Base-by-base conservation (phyloP, 306 rosid genomes). In the Boehmeria nivea region DNA sequence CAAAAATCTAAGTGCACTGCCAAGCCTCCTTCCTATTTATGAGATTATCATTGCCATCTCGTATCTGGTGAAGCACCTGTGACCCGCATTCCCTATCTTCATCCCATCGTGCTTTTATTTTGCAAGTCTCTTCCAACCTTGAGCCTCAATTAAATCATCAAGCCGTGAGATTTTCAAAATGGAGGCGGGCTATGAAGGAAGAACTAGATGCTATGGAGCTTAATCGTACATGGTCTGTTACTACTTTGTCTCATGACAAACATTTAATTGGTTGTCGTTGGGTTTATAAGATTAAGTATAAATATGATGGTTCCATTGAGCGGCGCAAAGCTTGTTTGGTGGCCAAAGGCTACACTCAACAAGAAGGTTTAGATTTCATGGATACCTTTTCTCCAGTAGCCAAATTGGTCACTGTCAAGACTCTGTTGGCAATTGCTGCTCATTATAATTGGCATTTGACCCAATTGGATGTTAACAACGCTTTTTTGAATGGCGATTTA, bases 301-400 rank as follows among this genome's bases (percentile, higher is more conserved):
- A 53, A 3, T 13, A 18, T 13, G 22, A 54, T 21, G 61, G 26
- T 0, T n/a, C 45, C 3, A 19, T 56, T 6, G 61, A 36, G 3
- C 16, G 17, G 9, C 6, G 12, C 6, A 49, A 49, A 21, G 33
- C 54, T 3, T 12, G 51, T 3, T 18, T 54, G 4, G 60, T 28
- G 9, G 40, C 60, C 12, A 18, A 54, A 22, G 16, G 62, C 1
- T 37, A 57, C 17, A 36, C 8, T 31, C 2, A 31, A 31, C 36
- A 31, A 2, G 36, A 31, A 2, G 36, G 36, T 31, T 6, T 2
- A 8, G 62, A 57, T 6, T 57, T 18, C 19, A 10, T 57, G 3
- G 62, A 57, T 3, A 20, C 2, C 12, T 57, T 57, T 23, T 57
- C 62, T 22, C 62, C 62, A 0, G 49, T 57, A 2, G 48, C 47